Evolutionary conservation across 352 stramenopile species (phyloP), one percentile per base, ranked within the genome.

Genomic region (Salisapilia sapeloensis): DNA sequence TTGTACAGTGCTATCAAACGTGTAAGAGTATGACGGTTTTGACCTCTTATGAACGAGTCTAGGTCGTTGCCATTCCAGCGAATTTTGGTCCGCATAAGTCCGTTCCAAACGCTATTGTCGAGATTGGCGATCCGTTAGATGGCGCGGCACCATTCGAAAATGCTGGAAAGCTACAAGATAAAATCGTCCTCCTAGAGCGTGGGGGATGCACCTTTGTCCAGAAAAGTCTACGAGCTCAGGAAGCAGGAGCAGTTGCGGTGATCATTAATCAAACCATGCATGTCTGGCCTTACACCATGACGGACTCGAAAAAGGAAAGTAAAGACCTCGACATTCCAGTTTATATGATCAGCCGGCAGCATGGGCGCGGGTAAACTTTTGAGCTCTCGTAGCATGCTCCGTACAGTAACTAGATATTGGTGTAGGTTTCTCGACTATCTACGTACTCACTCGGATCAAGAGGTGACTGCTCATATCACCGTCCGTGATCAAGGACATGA

Each of bases 271-370:
- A 86, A 46, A 83, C 59, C 0, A 46, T 60, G 13, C 64, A 83
- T 30, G 46, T 86, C 6, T 86, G 71, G 71, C 71, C 71, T 15
- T 86, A 86, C 50, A 81, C 60, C 12, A 86, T 86, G 71, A 86
- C 66, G 17, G 71, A 86, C 40, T 82, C 64, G 0, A 75, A 56
- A 18, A 64, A 62, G 6, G 66, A 83, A 44, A 74, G 66, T 42
- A 45, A 46, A 8, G 32, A 39, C 11, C 50, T 83, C 13, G 46
- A 42, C 21, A 86, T 86, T 33, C 71, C 71, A 14, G 54, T 67
- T 6, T 83, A 83, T 40, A 86, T 86, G 66, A 66, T 86, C 27
- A 83, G 66, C 31, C 42, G 50, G 6, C 78, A 75, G 36, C 60
- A 77, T 34, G 71, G 71, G 45, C 58, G 62, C 28, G 52, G 61